Percentiles rank a stretch among this genome's conserved stretches.
Evolutionary conservation across 371 early-diverging fungal genomes (phyloP).

Genomic region (Haplosporangium sp.): DNA sequence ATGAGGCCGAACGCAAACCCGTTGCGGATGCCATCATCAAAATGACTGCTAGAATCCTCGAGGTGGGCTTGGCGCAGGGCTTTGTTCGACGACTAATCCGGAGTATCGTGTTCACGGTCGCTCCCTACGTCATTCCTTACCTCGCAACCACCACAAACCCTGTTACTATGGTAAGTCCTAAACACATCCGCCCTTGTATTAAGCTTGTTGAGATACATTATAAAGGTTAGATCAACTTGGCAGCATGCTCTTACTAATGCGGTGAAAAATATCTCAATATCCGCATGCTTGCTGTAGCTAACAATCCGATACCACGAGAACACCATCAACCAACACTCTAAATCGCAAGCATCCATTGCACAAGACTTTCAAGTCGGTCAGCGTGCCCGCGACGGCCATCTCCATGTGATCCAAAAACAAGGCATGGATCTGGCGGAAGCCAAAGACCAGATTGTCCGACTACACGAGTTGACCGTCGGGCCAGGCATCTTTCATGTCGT

Average conservation of each 20-base stretch:
- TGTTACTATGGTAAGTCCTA: slow-evolving; percentile 25
- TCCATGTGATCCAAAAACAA: slow-evolving; percentile 16
- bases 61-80: slow-evolving; percentile 20
- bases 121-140: slow-evolving; percentile 33
- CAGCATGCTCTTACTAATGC: too few species aligned
- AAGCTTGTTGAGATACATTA: too few species aligned
- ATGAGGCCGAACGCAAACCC: slow-evolving; percentile 44
- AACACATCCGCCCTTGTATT: too few species aligned
- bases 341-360: slow-evolving; percentile 19
- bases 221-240: neutral
- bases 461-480: slow-evolving; percentile 30
- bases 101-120: slow-evolving; percentile 18
- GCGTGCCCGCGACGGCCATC: slow-evolving; percentile 36
- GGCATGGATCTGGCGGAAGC: neutral
- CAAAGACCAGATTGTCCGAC: slow-evolving; percentile 5
- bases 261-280: too few species aligned
- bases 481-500: slow-evolving; percentile 42
- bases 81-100: slow-evolving; percentile 19
- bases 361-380: slow-evolving; percentile 36
- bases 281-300: slow-evolving; percentile 20
- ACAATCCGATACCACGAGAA: slow-evolving; percentile 41
- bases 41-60: slow-evolving; percentile 14
- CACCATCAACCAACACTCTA: slow-evolving; percentile 29
- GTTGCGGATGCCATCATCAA: slow-evolving; percentile 42
- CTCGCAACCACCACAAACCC: slow-evolving; percentile 11